These are phyloP conservation scores for Beauveria caledonica DNA, from an alignment of 2,329 filamentous ascomycete genomes.

Conservation along the genomic window DNA sequence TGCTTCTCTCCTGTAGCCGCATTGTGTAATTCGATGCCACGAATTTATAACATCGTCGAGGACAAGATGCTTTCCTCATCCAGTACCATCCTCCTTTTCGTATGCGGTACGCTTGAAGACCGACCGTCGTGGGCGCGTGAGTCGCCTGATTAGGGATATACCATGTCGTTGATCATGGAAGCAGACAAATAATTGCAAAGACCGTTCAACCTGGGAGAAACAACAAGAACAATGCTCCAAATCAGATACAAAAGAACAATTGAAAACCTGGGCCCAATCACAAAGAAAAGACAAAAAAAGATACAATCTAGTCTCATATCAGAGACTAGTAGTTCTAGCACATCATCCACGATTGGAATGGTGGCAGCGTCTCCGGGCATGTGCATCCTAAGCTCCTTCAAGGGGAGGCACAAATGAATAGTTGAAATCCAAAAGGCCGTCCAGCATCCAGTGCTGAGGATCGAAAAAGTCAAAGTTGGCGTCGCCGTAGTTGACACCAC, in stretches of 20 bases:
- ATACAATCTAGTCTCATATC: background rate
- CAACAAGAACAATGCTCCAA: slow-evolving; percentile 1
- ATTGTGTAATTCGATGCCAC: background rate
- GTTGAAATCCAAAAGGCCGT: slow-evolving; percentile 74
- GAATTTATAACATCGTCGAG: background rate
- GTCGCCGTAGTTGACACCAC: slow-evolving; percentile 51
- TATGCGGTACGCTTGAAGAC: background rate
- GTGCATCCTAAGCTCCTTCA: slow-evolving; percentile 38
- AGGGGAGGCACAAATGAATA: slow-evolving; percentile 52
- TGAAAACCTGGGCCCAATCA: background rate
- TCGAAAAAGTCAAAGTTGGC: slow-evolving; percentile 83
- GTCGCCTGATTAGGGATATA: slow-evolving; percentile 6
- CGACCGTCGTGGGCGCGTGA: background rate
- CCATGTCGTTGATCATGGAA: slow-evolving; percentile 7
- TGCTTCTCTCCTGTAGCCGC: background rate
- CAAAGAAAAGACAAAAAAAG: background rate
- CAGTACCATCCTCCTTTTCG: background rate
- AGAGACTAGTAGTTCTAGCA: background rate
- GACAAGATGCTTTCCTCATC: background rate
- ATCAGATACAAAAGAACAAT: background rate
- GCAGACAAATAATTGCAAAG: slow-evolving; percentile 4
- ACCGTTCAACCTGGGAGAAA: background rate
- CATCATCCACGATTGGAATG: background rate
- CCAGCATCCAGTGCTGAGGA: slow-evolving; percentile 87
- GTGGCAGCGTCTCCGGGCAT: background rate